Percentiles rank a stretch among this genome's conserved stretches.
Conservation (phyloP, 371 early-diverging fungal species). For the Dinochytrium kinnereticum region DNA sequence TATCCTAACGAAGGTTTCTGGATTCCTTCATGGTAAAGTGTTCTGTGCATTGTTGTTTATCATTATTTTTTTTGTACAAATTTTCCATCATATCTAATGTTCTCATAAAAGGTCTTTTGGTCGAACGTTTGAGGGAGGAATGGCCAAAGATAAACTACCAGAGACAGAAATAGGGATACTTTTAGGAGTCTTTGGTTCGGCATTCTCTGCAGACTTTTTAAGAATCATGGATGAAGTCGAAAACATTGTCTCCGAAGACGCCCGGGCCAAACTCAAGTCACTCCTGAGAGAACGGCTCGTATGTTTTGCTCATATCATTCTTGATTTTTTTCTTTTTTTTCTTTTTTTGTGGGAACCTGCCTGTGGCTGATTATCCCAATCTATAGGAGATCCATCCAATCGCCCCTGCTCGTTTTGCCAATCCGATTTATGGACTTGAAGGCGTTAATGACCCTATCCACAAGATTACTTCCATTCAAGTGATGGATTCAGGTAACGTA, state of each 20-base stretch:
- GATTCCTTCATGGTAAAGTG: constrained; percentile 32
- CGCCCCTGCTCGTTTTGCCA: constrained; percentile 37
- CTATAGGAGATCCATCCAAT: constrained; percentile 38
- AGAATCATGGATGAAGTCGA: constrained; percentile 38
- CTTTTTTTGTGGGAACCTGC: background rate
- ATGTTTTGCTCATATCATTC: background rate
- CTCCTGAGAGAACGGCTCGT: constrained; percentile 34
- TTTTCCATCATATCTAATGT: background rate
- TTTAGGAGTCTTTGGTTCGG: constrained; percentile 42
- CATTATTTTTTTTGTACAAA: background rate
- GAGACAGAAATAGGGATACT: background rate
- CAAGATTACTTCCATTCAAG: constrained; percentile 7
- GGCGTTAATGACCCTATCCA: constrained; percentile 19
- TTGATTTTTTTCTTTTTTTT: background rate
- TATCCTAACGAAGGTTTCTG: constrained; percentile 27
- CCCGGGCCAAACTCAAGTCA: constrained; percentile 2
- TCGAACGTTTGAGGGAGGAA: constrained; percentile 31
- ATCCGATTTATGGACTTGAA: constrained; percentile 20
- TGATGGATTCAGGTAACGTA: constrained; percentile 36
- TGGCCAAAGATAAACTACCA: background rate
- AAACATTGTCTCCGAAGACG: constrained; percentile 22
- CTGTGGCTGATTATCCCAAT: background rate
- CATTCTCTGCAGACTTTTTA: constrained; percentile 42
- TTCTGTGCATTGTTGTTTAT: background rate
- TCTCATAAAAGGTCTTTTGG: constrained; percentile 33